Conservation (phyloP, 805 yeast genomes). For the Candida nemodendra region DNA sequence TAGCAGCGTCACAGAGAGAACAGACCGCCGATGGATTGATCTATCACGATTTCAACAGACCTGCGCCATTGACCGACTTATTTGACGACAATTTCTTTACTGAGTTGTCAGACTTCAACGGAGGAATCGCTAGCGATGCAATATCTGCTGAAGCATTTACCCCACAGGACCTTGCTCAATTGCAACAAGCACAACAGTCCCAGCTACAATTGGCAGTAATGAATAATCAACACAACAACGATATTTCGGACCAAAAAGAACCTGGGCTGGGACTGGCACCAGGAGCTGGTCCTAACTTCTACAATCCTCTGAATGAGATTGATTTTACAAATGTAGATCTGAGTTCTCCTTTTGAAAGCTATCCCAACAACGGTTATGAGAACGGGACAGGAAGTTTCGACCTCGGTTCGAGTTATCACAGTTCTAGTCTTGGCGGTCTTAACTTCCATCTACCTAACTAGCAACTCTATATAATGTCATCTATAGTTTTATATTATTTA, state of each 20-base stretch:
- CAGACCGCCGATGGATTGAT: slow-evolving; percentile 8
- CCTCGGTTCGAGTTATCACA: slow-evolving; percentile 8
- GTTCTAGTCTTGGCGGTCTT: slow-evolving; percentile 19
- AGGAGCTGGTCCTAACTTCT: slow-evolving; percentile 13
- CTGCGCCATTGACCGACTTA: slow-evolving; percentile 25
- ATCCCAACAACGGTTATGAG: slow-evolving; percentile 8
- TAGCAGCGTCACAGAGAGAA: slow-evolving; percentile 10
- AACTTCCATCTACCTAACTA: slow-evolving; percentile 15
- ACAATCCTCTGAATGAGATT: slow-evolving; percentile 36
- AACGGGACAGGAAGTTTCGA: neutral
- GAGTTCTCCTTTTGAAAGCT: slow-evolving; percentile 25
- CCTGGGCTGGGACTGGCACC: neutral
- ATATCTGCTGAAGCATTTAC: slow-evolving; percentile 7
- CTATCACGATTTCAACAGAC: slow-evolving; percentile 9
- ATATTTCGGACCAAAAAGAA: slow-evolving; percentile 5
- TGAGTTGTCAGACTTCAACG: slow-evolving; percentile 31
- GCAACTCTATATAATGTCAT: too few relatives aligned
- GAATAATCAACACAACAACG: slow-evolving; percentile 2
- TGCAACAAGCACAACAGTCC: slow-evolving; percentile 6
- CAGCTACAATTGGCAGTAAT: slow-evolving; percentile 8
- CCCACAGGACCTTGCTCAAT: slow-evolving; percentile 6
- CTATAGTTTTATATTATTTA: too few relatives aligned
- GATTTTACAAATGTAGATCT: slow-evolving; percentile 39
- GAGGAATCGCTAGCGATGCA: slow-evolving; percentile 15
- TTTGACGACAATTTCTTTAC: slow-evolving; percentile 34